Percentiles rank a stretch among this genome's conserved stretches.
Conservation (phyloP, 768 basidiomycete genomes). For the Boletus rubroflammeus region DNA sequence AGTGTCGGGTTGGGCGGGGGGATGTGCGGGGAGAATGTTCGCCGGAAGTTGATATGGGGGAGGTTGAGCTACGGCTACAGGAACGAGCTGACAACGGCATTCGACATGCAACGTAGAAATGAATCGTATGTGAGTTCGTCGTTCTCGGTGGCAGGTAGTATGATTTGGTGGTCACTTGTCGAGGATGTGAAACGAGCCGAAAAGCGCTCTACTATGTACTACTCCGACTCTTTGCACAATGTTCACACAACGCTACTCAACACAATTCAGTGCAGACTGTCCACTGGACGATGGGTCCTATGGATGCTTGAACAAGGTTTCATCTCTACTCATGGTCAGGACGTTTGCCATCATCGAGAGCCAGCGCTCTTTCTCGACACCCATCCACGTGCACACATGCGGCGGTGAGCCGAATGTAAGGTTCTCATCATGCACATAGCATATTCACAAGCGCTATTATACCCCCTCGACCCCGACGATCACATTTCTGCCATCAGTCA, state of each 20-base stretch:
- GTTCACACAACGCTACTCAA: background rate
- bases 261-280: background rate
- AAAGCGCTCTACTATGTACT: too few species aligned
- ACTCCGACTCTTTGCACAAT: too few species aligned
- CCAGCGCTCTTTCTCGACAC: too few species aligned
- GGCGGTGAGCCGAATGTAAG: too few species aligned
- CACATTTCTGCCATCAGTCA: background rate
- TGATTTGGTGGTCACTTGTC: background rate
- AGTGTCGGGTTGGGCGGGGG: background rate
- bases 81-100: constrained; percentile 23
- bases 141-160: background rate
- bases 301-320: background rate
- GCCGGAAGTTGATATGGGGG: constrained; percentile 9
- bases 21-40: constrained; percentile 11
- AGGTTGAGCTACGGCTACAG: constrained; percentile 15
- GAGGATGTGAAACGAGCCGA: background rate
- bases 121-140: background rate
- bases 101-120: constrained; percentile 3
- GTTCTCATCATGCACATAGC: background rate
- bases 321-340: background rate
- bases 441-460: background rate
- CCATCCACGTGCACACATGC: background rate
- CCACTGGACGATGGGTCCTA: background rate
- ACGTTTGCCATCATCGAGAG: too few species aligned
- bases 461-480: constrained; percentile 1